A percentile compares a stretch with the other conserved stretches of the same genome.
phyloP scores from a whole-genome alignment of 2,329 filamentous ascomycete species.

The Neofusicoccum sp. region DNA sequence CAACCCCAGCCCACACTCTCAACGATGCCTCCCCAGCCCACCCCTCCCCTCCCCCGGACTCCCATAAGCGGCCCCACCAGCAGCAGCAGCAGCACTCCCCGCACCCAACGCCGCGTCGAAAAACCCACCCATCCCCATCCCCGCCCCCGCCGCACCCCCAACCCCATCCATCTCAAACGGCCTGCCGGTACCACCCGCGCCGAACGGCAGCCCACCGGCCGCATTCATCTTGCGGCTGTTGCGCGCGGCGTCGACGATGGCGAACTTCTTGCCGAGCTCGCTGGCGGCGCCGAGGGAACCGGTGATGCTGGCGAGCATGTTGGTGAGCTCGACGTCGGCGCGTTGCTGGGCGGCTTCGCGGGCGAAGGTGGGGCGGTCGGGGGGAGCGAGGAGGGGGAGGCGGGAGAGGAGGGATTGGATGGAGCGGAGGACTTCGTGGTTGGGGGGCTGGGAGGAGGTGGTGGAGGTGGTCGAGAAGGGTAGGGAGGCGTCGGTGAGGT shows the following conservation, averaged over 20 bases:
- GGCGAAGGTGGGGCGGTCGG: slow-evolving; percentile 63
- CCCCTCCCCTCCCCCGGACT: slow-evolving; percentile 9
- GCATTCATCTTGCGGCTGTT: neutral
- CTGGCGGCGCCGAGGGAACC: slow-evolving; percentile 68
- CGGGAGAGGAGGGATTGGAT: slow-evolving; percentile 84
- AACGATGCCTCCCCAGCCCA: neutral
- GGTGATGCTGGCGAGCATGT: slow-evolving; percentile 72
- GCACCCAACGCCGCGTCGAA: slow-evolving; percentile 1
- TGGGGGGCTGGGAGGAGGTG: slow-evolving; percentile 32
- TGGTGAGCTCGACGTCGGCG: slow-evolving; percentile 79
- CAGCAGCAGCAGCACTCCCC: neutral
- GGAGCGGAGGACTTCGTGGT: slow-evolving; percentile 77
- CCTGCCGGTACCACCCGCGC: neutral
- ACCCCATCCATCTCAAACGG: neutral
- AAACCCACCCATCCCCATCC: neutral
- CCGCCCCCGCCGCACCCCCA: neutral
- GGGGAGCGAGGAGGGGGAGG: slow-evolving; percentile 75
- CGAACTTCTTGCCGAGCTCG: slow-evolving; percentile 73
- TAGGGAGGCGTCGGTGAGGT: slow-evolving; percentile 51
- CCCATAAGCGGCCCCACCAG: neutral
- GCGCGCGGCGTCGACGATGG: slow-evolving; percentile 42
- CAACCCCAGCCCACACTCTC: neutral
- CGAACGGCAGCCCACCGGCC: neutral
- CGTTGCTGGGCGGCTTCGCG: slow-evolving; percentile 72
- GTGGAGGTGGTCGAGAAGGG: slow-evolving; percentile 21